Percentiles rank a stretch among this genome's conserved stretches.
These are phyloP conservation scores for Aechmea fasciata DNA, from an alignment of 176 grass and related monocot genomes.

Conservation along the genomic window DNA sequence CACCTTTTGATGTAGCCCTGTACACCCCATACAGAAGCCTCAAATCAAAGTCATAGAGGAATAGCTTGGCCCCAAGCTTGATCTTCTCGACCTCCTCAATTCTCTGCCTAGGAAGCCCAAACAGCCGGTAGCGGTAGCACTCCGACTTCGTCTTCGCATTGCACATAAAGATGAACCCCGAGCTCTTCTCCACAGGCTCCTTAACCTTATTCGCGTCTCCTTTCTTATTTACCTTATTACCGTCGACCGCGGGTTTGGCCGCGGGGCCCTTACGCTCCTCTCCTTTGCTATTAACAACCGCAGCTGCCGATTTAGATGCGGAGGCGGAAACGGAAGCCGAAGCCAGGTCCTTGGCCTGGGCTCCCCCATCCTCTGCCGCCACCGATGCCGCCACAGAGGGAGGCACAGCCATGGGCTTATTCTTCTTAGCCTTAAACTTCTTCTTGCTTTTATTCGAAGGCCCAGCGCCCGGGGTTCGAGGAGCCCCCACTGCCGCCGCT, in stretches of 20 bases:
- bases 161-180: conserved; percentile 77
- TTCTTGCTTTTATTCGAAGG: not conserved
- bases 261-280: conserved; percentile 9
- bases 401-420: not conserved
- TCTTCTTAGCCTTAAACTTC: not conserved
- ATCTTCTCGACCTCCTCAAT: conserved; percentile 44
- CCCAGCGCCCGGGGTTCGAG: not conserved
- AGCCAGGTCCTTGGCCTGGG: not conserved
- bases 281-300: not conserved
- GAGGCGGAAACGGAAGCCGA: not conserved
- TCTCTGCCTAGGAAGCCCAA: conserved; percentile 50
- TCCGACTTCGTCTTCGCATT: conserved; percentile 56
- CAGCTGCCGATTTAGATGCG: not conserved
- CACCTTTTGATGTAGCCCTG: conserved; percentile 39
- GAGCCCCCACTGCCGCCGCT: not conserved
- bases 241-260: not conserved
- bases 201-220: conserved; percentile 11
- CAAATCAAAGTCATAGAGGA: conserved; percentile 77
- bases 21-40: conserved; percentile 71
- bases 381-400: too few species aligned
- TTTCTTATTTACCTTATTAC: not conserved
- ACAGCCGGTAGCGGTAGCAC: conserved; percentile 43
- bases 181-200: conserved; percentile 11
- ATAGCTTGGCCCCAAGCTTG: conserved; percentile 36
- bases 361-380: not conserved